A percentile compares a stretch with the other conserved stretches of the same genome.
phyloP scores from a whole-genome alignment of 1,284 basidiomycete genomes.

The Afroboletus lepidellus region DNA sequence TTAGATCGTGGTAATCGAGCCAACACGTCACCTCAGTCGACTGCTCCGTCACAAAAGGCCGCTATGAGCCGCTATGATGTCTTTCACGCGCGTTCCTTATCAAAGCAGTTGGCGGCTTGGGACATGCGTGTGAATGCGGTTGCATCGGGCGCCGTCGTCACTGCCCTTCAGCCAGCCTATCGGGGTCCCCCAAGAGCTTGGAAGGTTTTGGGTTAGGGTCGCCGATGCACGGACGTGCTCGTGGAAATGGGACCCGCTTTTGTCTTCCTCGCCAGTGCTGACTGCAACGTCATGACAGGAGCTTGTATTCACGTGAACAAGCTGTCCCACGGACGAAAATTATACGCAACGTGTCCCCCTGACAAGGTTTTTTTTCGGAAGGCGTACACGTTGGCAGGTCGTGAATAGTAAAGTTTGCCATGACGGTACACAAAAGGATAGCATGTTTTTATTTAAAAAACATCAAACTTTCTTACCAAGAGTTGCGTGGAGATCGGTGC shows the following conservation, averaged over 20 bases:
- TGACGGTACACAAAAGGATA: neutral
- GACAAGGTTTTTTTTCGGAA: too few relatives aligned
- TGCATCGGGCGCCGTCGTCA: conserved; percentile 43
- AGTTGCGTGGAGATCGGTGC: neutral
- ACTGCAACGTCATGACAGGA: conserved; percentile 40
- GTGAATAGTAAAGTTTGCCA: conserved; percentile 10
- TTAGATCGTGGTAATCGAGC: neutral
- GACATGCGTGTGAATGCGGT: conserved; percentile 59
- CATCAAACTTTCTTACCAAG: conserved; percentile 11
- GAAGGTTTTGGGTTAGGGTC: conserved; percentile 45
- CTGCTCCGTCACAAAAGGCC: conserved; percentile 57
- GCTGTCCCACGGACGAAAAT: neutral
- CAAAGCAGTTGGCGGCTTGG: conserved; percentile 54
- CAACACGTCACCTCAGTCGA: conserved; percentile 44
- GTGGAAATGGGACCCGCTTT: conserved; percentile 55
- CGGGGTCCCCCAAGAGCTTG: conserved; percentile 52
- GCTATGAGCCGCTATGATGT: conserved; percentile 45
- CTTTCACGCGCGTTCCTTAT: conserved; percentile 54
- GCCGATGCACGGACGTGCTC: conserved; percentile 50
- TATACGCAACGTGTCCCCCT: neutral
- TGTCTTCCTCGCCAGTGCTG: conserved; percentile 43
- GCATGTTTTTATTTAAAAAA: neutral
- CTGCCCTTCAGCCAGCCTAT: conserved; percentile 54
- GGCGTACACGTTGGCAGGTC: conserved; percentile 11
- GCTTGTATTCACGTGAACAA: conserved; percentile 37